phyloP scores from a whole-genome alignment of 306 rosid genomes.

The Parietaria judaica region DNA sequence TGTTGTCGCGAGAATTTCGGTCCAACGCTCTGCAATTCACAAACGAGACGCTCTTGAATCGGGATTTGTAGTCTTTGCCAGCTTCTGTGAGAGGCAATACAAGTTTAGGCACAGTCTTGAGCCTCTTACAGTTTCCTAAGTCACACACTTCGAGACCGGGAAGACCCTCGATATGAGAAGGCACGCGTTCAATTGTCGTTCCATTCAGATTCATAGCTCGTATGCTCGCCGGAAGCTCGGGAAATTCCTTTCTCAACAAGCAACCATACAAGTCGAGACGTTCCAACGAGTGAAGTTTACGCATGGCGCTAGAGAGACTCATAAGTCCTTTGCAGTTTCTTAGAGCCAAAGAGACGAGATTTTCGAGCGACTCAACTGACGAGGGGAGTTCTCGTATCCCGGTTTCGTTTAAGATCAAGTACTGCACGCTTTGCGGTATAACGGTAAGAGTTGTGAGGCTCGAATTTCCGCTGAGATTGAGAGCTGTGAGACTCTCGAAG shows the following conservation, averaged over 20 bases:
- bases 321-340: background rate
- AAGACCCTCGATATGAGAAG: slow-evolving; percentile 1
- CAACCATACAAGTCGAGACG: background rate
- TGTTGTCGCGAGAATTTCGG: background rate
- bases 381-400: slow-evolving; percentile 3
- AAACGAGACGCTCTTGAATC: background rate
- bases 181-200: slow-evolving; percentile 1
- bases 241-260: slow-evolving; percentile 1
- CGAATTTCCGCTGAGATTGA: background rate
- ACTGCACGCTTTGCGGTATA: slow-evolving; percentile 1
- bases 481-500: slow-evolving; percentile 4
- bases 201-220: background rate
- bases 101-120: background rate
- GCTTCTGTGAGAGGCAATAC: slow-evolving; percentile 9
- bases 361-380: background rate
- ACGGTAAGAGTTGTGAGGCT: slow-evolving; percentile 1
- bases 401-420: background rate
- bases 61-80: slow-evolving; percentile 1
- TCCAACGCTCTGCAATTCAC: slow-evolving; percentile 2
- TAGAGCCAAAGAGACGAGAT: background rate
- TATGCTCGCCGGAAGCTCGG: slow-evolving; percentile 2
- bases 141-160: background rate
- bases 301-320: slow-evolving; percentile 6
- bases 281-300: background rate
- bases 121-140: slow-evolving; percentile 4